Conservation (phyloP, 2,329 filamentous ascomycete genomes). For the Pestalotiopsis sp. region DNA sequence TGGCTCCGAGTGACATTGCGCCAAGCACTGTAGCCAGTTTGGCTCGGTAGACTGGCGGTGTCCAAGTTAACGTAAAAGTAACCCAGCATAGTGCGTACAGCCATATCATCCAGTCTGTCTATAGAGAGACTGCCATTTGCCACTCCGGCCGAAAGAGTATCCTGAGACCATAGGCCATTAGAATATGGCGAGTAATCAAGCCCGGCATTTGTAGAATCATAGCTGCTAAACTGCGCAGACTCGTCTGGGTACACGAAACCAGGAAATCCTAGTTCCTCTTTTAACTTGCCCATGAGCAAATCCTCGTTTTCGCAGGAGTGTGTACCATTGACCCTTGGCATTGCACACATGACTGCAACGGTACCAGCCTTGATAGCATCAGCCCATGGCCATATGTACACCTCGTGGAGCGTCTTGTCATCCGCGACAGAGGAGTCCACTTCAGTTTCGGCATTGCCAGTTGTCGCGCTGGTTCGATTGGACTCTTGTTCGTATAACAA, state of each 20-base stretch:
- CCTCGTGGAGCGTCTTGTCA: neutral
- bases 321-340: neutral
- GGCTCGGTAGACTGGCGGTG: conserved; percentile 3
- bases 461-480: neutral
- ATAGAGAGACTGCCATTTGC: conserved; percentile 15
- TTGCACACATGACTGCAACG: neutral
- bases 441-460: too few species aligned
- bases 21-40: conserved; percentile 1
- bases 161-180: neutral
- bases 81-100: conserved; percentile 14
- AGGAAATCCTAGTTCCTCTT: neutral
- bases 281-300: neutral
- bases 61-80: conserved; percentile 17
- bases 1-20: conserved; percentile 17
- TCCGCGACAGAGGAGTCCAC: neutral
- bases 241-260: conserved; percentile 1
- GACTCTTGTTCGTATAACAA: neutral
- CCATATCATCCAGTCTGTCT: conserved; percentile 19
- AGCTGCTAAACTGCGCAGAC: neutral
- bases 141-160: conserved; percentile 8
- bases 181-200: conserved; percentile 1
- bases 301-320: neutral
- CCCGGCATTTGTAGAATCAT: conserved; percentile 2
- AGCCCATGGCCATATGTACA: conserved; percentile 1
- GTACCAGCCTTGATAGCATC: neutral